phyloP scores from a whole-genome alignment of 331 rosid species.

The Quercus lobata region DNA sequence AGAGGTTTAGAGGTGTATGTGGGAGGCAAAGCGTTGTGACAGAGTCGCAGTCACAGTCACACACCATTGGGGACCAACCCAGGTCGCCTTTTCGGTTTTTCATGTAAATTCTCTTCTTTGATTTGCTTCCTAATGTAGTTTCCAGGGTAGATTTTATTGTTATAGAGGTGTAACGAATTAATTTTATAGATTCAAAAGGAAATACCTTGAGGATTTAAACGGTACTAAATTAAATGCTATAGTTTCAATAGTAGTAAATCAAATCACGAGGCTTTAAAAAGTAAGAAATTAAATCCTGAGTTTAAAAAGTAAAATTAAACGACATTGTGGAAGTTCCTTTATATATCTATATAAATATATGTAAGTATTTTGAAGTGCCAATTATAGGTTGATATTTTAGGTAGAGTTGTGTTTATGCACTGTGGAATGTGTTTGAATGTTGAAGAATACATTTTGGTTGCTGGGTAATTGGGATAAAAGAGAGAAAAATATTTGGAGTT shows the following conservation, averaged over 20 bases:
- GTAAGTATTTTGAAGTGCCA: no score
- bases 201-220: no score
- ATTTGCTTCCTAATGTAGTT: not conserved
- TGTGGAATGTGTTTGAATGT: not conserved
- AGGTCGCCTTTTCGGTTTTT: conserved; percentile 47
- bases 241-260: no score
- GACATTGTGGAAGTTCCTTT: no score
- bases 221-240: no score
- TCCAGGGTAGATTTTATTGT: not conserved
- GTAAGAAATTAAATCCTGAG: no score
- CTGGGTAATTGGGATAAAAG: not conserved
- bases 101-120: conserved; percentile 29
- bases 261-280: no score
- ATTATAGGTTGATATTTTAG: not conserved
- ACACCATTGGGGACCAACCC: conserved; percentile 25
- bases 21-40: not conserved
- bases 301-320: no score
- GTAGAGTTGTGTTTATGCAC: not conserved
- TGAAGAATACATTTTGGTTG: not conserved
- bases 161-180: not conserved
- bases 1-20: conserved; percentile 36
- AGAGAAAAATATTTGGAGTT: not conserved
- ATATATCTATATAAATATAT: no score
- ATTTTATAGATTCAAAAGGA: no score
- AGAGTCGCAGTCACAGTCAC: conserved; percentile 1